A percentile compares a stretch with the other conserved stretches of the same genome.
phyloP scores from a whole-genome alignment of 805 yeast species.

The Maudiozyma turicensis region DNA sequence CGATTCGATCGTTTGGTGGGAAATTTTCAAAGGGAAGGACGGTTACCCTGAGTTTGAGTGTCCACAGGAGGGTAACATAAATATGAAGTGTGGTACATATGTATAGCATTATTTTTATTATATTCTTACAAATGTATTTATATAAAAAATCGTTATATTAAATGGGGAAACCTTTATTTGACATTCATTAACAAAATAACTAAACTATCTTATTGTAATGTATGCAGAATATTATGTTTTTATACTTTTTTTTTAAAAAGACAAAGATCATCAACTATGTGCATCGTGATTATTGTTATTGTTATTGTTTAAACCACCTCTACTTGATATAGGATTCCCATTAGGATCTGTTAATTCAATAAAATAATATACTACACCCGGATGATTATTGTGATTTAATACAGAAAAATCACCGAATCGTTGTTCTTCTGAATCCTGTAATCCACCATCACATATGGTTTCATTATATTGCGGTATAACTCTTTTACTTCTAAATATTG shows the following conservation, averaged over 20 bases:
- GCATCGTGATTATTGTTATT: neutral
- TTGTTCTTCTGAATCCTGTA: neutral
- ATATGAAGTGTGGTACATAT: too few relatives aligned
- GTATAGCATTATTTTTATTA: too few relatives aligned
- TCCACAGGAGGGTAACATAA: too few relatives aligned
- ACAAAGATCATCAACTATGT: neutral
- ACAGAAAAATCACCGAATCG: constrained; percentile 7
- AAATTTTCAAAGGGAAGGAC: too few relatives aligned
- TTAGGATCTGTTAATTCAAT: constrained; percentile 5
- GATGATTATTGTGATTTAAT: constrained; percentile 8
- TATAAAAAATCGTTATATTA: too few relatives aligned
- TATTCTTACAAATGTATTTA: too few relatives aligned
- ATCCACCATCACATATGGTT: neutral
- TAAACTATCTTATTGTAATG: too few relatives aligned
- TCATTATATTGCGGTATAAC: constrained; percentile 3
- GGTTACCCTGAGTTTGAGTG: too few relatives aligned
- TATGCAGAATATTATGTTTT: neutral
- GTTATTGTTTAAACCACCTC: neutral
- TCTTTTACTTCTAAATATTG: constrained; percentile 6
- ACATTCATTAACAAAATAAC: too few relatives aligned
- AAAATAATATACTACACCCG: constrained; percentile 11
- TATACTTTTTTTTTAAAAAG: neutral
- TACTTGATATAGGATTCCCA: neutral
- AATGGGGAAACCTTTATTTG: too few relatives aligned
- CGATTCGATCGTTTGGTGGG: too few relatives aligned